Conservation (phyloP, 2,329 filamentous ascomycete genomes). For the Aschersonia sp. region DNA sequence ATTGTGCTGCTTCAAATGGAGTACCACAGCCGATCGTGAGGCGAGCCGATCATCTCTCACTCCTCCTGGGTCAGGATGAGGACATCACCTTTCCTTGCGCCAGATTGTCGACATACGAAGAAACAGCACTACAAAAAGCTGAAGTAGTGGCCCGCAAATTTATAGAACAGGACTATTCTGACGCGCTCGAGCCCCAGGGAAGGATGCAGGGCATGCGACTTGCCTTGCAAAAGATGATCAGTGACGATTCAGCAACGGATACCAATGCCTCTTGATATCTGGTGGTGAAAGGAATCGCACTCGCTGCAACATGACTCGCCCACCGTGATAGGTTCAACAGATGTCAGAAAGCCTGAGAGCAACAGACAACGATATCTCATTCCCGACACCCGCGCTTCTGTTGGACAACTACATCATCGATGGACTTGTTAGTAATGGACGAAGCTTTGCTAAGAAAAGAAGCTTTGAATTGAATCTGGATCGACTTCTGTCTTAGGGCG, state of each 20-base stretch:
- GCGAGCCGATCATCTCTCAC: constrained; percentile 60
- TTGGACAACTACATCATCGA: too few species aligned
- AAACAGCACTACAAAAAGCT: constrained; percentile 51
- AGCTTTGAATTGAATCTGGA: too few species aligned
- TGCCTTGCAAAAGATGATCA: background rate
- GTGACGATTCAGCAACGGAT: background rate
- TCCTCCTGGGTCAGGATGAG: constrained; percentile 55
- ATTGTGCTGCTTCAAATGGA: constrained; percentile 78
- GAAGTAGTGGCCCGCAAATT: constrained; percentile 46
- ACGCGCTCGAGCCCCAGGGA: background rate
- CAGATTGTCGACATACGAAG: constrained; percentile 48
- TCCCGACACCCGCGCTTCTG: too few species aligned
- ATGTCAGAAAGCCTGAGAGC: too few species aligned
- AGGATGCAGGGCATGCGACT: background rate
- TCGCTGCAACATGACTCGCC: too few species aligned
- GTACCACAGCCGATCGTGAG: constrained; percentile 58
- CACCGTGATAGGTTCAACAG: too few species aligned
- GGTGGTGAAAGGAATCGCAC: too few species aligned
- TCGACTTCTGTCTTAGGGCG: too few species aligned
- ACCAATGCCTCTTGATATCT: too few species aligned
- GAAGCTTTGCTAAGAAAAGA: too few species aligned
- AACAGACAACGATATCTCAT: too few species aligned
- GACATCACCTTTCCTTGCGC: constrained; percentile 64
- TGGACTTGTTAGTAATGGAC: too few species aligned
- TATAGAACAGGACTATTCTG: constrained; percentile 18